Conservation (phyloP, 2,329 filamentous ascomycete species). For the Fonsecaea multimorphosa region DNA sequence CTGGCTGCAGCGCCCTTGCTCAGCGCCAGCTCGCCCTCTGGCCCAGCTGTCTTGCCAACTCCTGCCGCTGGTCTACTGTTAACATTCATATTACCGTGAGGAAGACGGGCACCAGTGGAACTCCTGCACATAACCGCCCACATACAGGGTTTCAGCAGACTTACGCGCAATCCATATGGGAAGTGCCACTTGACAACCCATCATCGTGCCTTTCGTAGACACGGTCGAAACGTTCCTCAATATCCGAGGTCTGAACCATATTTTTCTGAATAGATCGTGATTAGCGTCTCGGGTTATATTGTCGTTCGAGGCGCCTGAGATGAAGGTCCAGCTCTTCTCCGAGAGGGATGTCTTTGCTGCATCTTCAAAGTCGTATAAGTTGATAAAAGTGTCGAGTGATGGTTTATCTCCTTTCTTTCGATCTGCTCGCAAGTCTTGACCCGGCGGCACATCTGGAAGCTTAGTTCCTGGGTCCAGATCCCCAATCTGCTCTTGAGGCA, state of each 20-base stretch:
- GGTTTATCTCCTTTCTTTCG: constrained; percentile 35
- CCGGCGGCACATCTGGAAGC: constrained; percentile 17
- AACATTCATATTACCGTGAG: not conserved
- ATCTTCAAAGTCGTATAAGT: constrained; percentile 35
- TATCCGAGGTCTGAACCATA: constrained; percentile 56
- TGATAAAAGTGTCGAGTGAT: constrained; percentile 32
- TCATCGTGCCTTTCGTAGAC: constrained; percentile 44
- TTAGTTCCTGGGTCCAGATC: constrained; percentile 21
- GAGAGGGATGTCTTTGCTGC: constrained; percentile 30
- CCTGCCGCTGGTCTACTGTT: constrained; percentile 18
- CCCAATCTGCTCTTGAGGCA: constrained; percentile 21
- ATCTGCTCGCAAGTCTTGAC: constrained; percentile 2
- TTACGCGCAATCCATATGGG: constrained; percentile 36
- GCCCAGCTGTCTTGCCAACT: constrained; percentile 52
- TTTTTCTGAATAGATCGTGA: constrained; percentile 46
- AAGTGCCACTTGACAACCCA: constrained; percentile 32
- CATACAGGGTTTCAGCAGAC: not conserved
- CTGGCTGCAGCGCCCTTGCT: constrained; percentile 38
- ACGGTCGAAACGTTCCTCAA: constrained; percentile 50
- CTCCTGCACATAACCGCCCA: not conserved
- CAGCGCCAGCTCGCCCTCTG: constrained; percentile 53
- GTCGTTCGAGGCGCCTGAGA: constrained; percentile 40
- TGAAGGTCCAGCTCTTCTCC: constrained; percentile 41
- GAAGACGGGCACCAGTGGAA: not conserved
- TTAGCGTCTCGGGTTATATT: constrained; percentile 34